Base-by-base conservation (phyloP, 169 alveolate species). In the Eimeria necatrix region DNA sequence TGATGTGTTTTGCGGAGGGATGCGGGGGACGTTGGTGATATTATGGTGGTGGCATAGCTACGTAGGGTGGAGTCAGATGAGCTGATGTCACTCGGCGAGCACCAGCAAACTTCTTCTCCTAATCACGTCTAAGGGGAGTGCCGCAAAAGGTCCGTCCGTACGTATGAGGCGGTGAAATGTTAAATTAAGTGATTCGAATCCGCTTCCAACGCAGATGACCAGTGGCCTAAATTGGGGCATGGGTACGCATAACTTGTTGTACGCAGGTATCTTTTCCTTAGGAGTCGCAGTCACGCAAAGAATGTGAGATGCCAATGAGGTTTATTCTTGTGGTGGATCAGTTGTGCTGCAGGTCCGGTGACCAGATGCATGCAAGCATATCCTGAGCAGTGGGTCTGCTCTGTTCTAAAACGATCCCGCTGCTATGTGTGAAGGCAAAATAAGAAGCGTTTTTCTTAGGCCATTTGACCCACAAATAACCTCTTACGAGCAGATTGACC, bases 311-410 rank as follows among this genome's bases (percentile, higher is more conserved):
- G 92, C 41, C 20, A 32, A 32, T 2, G 41, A 56, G 20, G 92
- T 84, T 84, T 56, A 70, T 84, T 70, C 92, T 24, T 32, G 59
- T 68, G 80, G 92, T 84, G 71, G 53, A 84, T 80, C 92, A 84
- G 32, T 22, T 68, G 10, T 68, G 80, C 46, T 32, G 48, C 10
- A 4, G 18, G 4, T 24, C 46, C 7, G 4, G 14, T 32, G 80
- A 68, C 22, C 22, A 22, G 12, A 68, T 32, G 46, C 16, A 68
- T 12, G 80, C 80, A 22, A 32, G 80, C 26, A 9, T 18, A 18
- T 32, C 41, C 41, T 32, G 41, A 32, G 41, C 41, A 32, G 41
- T 32, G 41, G 41, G 41, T 32, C 41, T 32, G 41, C 41, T 32
- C 41, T 32, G 0, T 32, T 32, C 41, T 32, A 32, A 32, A 32